These are phyloP conservation scores for Sporothrix pseudoabietina DNA, from an alignment of 2,329 filamentous ascomycete genomes.

Conservation along the genomic window DNA sequence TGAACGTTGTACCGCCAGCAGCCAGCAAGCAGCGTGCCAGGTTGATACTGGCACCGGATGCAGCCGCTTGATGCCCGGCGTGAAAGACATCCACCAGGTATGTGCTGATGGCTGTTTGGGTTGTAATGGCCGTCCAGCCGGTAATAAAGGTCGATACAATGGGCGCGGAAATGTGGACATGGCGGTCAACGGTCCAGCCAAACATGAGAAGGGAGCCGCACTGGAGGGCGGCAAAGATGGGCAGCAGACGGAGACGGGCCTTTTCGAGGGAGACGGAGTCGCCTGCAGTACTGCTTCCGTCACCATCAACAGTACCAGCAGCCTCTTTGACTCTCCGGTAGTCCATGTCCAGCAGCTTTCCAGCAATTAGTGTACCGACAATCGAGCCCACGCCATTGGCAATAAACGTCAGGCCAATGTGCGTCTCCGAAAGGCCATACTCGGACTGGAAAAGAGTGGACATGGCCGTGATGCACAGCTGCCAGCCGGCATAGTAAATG, in stretches of 20 bases:
- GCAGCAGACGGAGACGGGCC: slow-evolving; percentile 54
- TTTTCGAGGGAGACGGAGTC: slow-evolving; percentile 55
- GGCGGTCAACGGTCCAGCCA: slow-evolving; percentile 54
- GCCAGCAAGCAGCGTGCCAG: slow-evolving; percentile 63
- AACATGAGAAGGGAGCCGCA: slow-evolving; percentile 52
- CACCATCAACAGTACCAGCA: background rate
- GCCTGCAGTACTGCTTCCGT: slow-evolving; percentile 53
- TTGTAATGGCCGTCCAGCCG: slow-evolving; percentile 59
- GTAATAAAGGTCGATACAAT: slow-evolving; percentile 61
- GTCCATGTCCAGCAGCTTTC: slow-evolving; percentile 64
- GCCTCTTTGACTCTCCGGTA: slow-evolving; percentile 60
- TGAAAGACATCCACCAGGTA: slow-evolving; percentile 61
- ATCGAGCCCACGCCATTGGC: slow-evolving; percentile 56
- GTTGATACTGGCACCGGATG: slow-evolving; percentile 65
- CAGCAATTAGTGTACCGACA: slow-evolving; percentile 53
- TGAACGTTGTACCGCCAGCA: slow-evolving; percentile 60
- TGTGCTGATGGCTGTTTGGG: slow-evolving; percentile 63
- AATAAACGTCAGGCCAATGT: slow-evolving; percentile 57
- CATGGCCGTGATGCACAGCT: slow-evolving; percentile 56
- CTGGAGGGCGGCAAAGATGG: slow-evolving; percentile 49
- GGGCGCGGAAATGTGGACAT: slow-evolving; percentile 53
- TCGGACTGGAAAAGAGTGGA: slow-evolving; percentile 51
- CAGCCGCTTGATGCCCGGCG: slow-evolving; percentile 59
- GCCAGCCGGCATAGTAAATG: slow-evolving; percentile 59
- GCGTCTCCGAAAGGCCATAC: slow-evolving; percentile 54